Conservation (phyloP, 2,329 filamentous ascomycete genomes). For the Penicillium sp. region DNA sequence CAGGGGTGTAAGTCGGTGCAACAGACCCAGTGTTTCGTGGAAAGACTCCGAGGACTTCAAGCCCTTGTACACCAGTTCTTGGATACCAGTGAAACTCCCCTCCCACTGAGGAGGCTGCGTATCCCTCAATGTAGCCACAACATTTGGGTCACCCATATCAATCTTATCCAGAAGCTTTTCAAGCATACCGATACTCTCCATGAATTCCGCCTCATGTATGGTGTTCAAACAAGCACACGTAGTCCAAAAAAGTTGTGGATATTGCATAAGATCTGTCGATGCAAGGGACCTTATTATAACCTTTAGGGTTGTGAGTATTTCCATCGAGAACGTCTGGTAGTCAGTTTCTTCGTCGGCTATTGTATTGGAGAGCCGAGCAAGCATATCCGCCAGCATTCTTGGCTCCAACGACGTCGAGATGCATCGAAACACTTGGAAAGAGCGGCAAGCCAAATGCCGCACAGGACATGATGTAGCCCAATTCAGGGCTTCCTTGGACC, state of each 20-base stretch:
- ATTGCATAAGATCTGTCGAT: conserved; percentile 73
- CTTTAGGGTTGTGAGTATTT: conserved; percentile 90
- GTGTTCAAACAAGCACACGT: conserved; percentile 94
- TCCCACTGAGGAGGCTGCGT: conserved; percentile 85
- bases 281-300: conserved; percentile 85
- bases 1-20: conserved; percentile 74
- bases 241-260: conserved; percentile 96
- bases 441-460: conserved; percentile 88
- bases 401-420: conserved; percentile 88
- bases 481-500: conserved; percentile 82
- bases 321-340: conserved; percentile 96
- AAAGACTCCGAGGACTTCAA: conserved; percentile 81
- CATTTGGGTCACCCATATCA: conserved; percentile 66
- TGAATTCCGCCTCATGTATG: conserved; percentile 91
- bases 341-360: conserved; percentile 92
- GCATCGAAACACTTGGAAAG: conserved; percentile 95
- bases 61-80: conserved; percentile 84
- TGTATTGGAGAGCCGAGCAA: conserved; percentile 90
- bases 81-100: conserved; percentile 78
- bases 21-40: conserved; percentile 68
- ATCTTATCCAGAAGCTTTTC: conserved; percentile 80
- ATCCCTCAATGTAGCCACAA: conserved; percentile 69
- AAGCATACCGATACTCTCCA: conserved; percentile 87
- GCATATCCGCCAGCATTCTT: conserved; percentile 93
- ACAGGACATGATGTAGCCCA: conserved; percentile 98